Percentiles rank a stretch among this genome's conserved stretches.
phyloP scores from a whole-genome alignment of 352 stramenopile species.

The Plasmopara viticola region DNA sequence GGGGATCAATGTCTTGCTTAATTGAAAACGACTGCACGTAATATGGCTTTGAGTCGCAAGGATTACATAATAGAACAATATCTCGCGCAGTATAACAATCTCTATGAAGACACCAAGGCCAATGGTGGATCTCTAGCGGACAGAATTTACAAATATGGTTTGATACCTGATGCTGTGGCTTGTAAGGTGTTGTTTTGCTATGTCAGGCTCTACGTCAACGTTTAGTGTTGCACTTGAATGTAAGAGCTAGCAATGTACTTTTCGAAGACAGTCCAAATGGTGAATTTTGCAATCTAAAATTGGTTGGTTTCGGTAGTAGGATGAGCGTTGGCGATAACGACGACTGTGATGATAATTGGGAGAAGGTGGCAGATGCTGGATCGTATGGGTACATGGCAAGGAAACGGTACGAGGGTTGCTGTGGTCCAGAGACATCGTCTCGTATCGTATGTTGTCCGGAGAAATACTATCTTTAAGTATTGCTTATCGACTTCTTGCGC shows the following conservation, averaged over 20 bases:
- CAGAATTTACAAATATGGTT: constrained; percentile 29
- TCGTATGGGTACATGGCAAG: constrained; percentile 66
- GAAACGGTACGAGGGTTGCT: constrained; percentile 47
- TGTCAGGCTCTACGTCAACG: constrained; percentile 41
- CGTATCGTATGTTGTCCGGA: constrained; percentile 59
- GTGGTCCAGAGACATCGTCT: constrained; percentile 41
- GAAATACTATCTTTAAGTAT: constrained; percentile 37
- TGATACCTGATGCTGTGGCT: constrained; percentile 28
- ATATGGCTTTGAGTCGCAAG: constrained; percentile 20
- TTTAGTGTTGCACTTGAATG: constrained; percentile 50
- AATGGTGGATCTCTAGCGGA: constrained; percentile 46
- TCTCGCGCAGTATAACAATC: constrained; percentile 42
- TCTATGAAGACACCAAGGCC: constrained; percentile 49
- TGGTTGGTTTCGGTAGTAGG: constrained; percentile 63
- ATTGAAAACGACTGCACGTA: constrained; percentile 40
- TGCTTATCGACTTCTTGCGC: constrained; percentile 50
- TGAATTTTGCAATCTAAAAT: constrained; percentile 49
- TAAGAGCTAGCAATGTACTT: constrained; percentile 61
- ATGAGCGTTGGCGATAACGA: constrained; percentile 9
- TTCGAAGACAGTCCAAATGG: constrained; percentile 37
- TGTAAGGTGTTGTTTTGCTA: constrained; percentile 37
- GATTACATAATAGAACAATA: constrained; percentile 34
- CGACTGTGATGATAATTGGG: not conserved
- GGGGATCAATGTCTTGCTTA: constrained; percentile 27
- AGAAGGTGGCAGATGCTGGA: constrained; percentile 19